phyloP scores from a whole-genome alignment of 2,329 filamentous ascomycete genomes.

The Hortaea werneckii region DNA sequence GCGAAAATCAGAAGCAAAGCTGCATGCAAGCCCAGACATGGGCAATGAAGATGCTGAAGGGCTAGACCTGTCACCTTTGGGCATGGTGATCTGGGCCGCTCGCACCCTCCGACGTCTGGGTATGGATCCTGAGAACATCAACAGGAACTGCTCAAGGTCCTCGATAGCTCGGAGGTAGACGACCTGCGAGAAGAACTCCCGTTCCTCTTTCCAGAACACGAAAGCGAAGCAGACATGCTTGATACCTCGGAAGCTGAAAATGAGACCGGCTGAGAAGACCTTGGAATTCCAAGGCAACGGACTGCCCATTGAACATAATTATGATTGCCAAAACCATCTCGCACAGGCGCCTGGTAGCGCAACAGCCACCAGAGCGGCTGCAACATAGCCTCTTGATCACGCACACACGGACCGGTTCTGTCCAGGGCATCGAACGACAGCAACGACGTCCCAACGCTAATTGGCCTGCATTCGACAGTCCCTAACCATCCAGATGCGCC shows the following conservation, averaged over 20 bases:
- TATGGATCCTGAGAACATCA: neutral
- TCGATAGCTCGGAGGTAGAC: neutral
- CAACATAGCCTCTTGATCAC: too few relatives aligned
- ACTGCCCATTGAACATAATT: too few relatives aligned
- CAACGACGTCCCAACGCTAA: too few relatives aligned
- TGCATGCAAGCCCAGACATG: neutral
- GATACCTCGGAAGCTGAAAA: too few relatives aligned
- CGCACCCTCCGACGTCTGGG: slow-evolving; percentile 5
- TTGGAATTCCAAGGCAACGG: too few relatives aligned
- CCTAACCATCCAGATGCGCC: slow-evolving; percentile 18
- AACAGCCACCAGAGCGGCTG: too few relatives aligned
- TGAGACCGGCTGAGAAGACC: too few relatives aligned
- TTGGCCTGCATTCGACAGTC: neutral
- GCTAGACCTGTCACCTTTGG: slow-evolving; percentile 4
- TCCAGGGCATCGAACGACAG: too few relatives aligned
- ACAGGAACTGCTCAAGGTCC: neutral
- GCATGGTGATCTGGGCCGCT: slow-evolving; percentile 12
- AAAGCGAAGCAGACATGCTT: neutral
- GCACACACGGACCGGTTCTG: too few relatives aligned
- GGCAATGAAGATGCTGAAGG: neutral
- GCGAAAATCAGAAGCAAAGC: neutral
- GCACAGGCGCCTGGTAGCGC: too few relatives aligned
- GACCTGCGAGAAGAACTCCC: neutral
- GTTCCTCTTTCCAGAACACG: neutral
- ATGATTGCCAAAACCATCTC: too few relatives aligned